phyloP scores from a whole-genome alignment of 169 alveolate species.

The Besnoitia besnoiti region DNA sequence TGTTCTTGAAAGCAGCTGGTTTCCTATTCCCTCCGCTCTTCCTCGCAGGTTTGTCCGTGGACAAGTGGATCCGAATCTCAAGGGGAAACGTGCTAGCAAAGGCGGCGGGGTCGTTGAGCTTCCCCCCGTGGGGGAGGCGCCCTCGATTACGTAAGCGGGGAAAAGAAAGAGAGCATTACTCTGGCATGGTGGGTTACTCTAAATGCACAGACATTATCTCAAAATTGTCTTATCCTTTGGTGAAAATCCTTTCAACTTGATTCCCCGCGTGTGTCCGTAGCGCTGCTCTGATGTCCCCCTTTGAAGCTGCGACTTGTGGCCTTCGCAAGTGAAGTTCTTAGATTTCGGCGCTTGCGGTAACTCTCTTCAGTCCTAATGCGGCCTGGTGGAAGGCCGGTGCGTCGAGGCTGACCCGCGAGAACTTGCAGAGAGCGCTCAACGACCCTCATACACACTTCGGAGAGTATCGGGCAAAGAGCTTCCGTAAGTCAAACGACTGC shows the following conservation, averaged over 20 bases:
- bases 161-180: too few relatives aligned
- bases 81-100: neutral
- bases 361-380: neutral
- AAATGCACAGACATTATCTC: too few relatives aligned
- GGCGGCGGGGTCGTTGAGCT: slow-evolving; percentile 4
- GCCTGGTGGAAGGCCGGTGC: slow-evolving; percentile 32
- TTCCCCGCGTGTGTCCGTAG: too few relatives aligned
- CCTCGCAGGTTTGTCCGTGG: slow-evolving; percentile 21
- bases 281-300: too few relatives aligned
- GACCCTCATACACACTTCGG: neutral
- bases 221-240: too few relatives aligned
- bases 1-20: too few relatives aligned
- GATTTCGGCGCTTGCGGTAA: neutral
- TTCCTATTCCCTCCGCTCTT: neutral
- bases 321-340: neutral
- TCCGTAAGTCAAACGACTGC: slow-evolving; percentile 10
- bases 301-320: too few relatives aligned
- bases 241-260: too few relatives aligned
- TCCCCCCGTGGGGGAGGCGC: neutral
- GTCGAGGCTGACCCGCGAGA: neutral
- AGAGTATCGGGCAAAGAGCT: neutral
- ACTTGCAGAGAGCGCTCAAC: neutral
- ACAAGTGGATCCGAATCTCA: neutral
- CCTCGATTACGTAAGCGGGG: neutral
- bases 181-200: too few relatives aligned